Conservation (phyloP, 306 rosid genomes). For the Quercus berberidifolia region DNA sequence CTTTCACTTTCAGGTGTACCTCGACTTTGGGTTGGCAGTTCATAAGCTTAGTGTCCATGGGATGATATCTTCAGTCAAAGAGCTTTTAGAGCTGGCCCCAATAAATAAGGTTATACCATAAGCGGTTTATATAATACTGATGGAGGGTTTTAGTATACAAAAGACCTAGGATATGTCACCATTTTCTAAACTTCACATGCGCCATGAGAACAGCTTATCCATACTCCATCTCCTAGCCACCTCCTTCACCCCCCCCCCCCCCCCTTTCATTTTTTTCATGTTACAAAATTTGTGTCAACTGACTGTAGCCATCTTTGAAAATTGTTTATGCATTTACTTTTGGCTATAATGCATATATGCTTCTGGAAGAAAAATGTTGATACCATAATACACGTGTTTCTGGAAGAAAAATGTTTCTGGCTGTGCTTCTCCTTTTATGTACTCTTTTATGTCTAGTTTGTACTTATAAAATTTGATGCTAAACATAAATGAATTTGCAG, state of each 20-base stretch:
- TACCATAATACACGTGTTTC: neutral
- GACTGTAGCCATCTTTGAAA: neutral
- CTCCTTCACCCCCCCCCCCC: too few relatives aligned
- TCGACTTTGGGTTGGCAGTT: slow-evolving; percentile 86
- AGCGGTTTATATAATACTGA: neutral
- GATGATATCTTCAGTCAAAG: slow-evolving; percentile 82
- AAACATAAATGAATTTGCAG: slow-evolving; percentile 44
- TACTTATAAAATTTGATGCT: slow-evolving; percentile 14
- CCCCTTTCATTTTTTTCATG: too few relatives aligned
- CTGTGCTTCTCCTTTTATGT: neutral
- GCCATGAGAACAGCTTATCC: too few relatives aligned
- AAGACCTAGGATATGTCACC: neutral
- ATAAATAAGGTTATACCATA: slow-evolving; percentile 59
- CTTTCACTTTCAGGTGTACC: slow-evolving; percentile 61
- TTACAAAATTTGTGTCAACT: neutral
- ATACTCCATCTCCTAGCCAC: too few relatives aligned
- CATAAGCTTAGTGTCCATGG: slow-evolving; percentile 93
- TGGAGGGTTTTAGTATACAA: neutral
- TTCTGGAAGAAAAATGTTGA: neutral
- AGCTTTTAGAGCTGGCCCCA: slow-evolving; percentile 85
- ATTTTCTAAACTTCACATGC: neutral
- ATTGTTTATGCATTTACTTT: neutral
- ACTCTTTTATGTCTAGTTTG: neutral
- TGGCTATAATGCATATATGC: neutral
- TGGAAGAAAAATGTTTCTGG: too few relatives aligned